phyloP scores from a whole-genome alignment of 257 asterid species.

The Craterostigma plantagineum region DNA sequence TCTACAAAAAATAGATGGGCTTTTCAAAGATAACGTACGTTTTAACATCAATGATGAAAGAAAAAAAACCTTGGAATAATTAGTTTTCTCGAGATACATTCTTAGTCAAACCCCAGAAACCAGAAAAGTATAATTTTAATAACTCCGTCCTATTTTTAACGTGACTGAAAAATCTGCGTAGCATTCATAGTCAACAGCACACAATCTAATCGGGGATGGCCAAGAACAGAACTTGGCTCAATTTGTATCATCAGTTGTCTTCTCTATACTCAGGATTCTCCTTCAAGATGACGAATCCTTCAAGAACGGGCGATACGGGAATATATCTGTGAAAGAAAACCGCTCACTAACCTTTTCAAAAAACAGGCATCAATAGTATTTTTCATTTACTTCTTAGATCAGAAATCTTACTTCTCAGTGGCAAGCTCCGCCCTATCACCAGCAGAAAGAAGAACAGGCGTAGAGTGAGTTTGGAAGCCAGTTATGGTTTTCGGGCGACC shows the following conservation, averaged over 20 bases:
- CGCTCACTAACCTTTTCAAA: background rate
- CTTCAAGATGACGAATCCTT: constrained; percentile 84
- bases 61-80: no score
- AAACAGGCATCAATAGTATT: background rate
- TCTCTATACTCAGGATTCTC: constrained; percentile 83
- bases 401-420: constrained; percentile 55
- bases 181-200: no score
- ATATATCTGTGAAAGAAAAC: constrained; percentile 35
- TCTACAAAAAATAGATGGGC: no score
- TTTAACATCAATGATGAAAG: no score
- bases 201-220: no score
- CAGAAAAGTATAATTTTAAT: no score
- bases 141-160: no score
- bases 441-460: constrained; percentile 87
- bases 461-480: constrained; percentile 86
- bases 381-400: background rate
- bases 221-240: no score
- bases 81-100: no score
- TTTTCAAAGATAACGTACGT: no score
- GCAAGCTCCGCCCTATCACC: constrained; percentile 99
- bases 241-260: constrained; percentile 32
- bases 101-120: no score
- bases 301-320: constrained; percentile 82
- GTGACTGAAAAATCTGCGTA: no score
- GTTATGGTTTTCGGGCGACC: constrained; percentile 97